A percentile compares a stretch with the other conserved stretches of the same genome.
Conservation (phyloP, 805 yeast genomes). For the Schizosaccharomyces lindneri region DNA sequence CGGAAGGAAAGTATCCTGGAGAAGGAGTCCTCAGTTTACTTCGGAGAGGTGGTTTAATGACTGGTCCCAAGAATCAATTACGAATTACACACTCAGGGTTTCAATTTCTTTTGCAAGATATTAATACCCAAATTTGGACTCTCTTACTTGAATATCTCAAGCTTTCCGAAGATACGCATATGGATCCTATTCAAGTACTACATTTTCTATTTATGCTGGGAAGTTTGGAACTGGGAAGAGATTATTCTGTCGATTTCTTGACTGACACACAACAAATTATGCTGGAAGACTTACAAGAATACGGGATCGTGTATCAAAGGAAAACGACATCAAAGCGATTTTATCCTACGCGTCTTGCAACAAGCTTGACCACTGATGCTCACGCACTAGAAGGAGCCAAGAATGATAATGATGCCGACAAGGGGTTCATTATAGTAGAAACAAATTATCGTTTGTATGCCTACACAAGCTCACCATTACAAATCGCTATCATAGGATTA, state of each 20-base stretch:
- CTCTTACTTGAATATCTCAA: slow-evolving; percentile 64
- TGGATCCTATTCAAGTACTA: slow-evolving; percentile 90
- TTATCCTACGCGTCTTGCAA: slow-evolving; percentile 77
- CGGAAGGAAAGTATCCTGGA: slow-evolving; percentile 41
- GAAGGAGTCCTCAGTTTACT: slow-evolving; percentile 58
- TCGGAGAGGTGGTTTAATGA: slow-evolving; percentile 71
- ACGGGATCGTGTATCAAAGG: slow-evolving; percentile 62
- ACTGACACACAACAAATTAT: slow-evolving; percentile 61
- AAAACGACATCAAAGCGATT: slow-evolving; percentile 30
- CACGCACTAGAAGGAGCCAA: slow-evolving; percentile 10
- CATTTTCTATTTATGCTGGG: slow-evolving; percentile 87
- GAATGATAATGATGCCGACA: slow-evolving; percentile 6
- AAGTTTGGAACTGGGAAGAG: slow-evolving; percentile 71
- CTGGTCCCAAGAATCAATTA: background rate
- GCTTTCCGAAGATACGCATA: slow-evolving; percentile 55
- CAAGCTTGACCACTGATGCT: slow-evolving; percentile 45
- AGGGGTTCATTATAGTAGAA: slow-evolving; percentile 65
- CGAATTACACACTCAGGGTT: slow-evolving; percentile 77
- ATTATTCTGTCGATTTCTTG: slow-evolving; percentile 45
- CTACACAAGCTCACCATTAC: slow-evolving; percentile 42
- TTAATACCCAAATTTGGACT: slow-evolving; percentile 87
- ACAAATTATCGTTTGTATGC: slow-evolving; percentile 72
- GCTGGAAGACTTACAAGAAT: slow-evolving; percentile 75
- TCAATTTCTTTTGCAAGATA: slow-evolving; percentile 79
- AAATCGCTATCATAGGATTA: slow-evolving; percentile 71